Base-by-base conservation (phyloP, 139 green algal species). In the Chlamydomonas incerta region DNA sequence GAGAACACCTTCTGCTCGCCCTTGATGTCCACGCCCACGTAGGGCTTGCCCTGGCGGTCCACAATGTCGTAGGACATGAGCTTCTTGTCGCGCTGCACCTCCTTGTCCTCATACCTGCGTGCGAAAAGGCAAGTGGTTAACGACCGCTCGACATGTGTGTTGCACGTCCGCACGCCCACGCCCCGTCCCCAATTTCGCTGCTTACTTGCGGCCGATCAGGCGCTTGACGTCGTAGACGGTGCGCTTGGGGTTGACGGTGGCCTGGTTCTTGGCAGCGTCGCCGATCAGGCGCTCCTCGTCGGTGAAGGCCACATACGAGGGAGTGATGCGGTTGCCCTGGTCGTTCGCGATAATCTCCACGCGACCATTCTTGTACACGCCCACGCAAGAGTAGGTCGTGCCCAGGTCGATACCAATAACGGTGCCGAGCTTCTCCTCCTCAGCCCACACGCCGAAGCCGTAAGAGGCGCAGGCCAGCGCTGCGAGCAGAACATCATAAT, bases 171-270 rank as follows among this genome's bases (percentile, higher is more conserved):
- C 62, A 23, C 2, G 28, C 2, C 28, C 28, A 23, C 18, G 11
- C 26, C 62, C 24, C 2, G 55, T n/a, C n/a, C 21, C 55, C 55
- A 23, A 4, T 24, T 24, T 24, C 11, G 62, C 62, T 18, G 17
- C 68, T 58, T 21, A 86, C 80, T 31, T 86, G 60, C 96, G 92
- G 29, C 97, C 97, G 74, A 99, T 99, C 0, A 99, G 90, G n/a
- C 97, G 93, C 95, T 99, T 99, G 80, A 97, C 96, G 85, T 99
- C 97, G 60, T 98, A 99, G 17, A 99, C 94, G 47, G 96, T 99
- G 90, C 98, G 98, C 28, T 84, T 93, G n/a, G 96, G 96, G 91
- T 99, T 99, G 90, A 98, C 96, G 3, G 95, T 93, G 47, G 79
- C 96, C 93, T 99, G 96, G 91, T 98, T 99, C 93, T 98, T 99